These are phyloP conservation scores for Debaryomyces tyrocola DNA, from an alignment of 805 yeast genomes.

Conservation along the genomic window DNA sequence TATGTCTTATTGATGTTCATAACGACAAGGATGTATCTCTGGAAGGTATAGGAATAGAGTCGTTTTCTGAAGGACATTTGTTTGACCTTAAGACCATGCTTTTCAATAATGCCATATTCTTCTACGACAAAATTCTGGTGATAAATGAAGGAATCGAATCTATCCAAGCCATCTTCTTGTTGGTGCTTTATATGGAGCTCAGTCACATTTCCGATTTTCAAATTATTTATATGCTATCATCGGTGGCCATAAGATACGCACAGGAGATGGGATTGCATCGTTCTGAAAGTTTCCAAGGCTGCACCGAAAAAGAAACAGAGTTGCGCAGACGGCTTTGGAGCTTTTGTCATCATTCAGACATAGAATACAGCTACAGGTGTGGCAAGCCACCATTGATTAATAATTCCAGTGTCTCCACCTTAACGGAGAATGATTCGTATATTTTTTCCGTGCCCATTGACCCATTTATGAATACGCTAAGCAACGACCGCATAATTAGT, in stretches of 20 bases:
- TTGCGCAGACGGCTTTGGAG: slow-evolving; percentile 26
- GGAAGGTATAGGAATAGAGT: slow-evolving; percentile 6
- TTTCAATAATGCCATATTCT: slow-evolving; percentile 39
- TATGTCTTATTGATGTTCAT: slow-evolving; percentile 17
- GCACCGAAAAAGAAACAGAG: slow-evolving; percentile 12
- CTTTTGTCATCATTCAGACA: slow-evolving; percentile 28
- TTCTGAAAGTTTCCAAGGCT: slow-evolving; percentile 11
- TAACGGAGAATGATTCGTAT: slow-evolving; percentile 13
- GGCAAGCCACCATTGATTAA: slow-evolving; percentile 29
- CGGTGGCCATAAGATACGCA: slow-evolving; percentile 35
- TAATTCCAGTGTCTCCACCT: slow-evolving; percentile 18
- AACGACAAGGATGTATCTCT: slow-evolving; percentile 5
- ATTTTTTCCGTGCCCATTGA: slow-evolving; percentile 13
- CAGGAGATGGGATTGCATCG: slow-evolving; percentile 31
- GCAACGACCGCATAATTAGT: slow-evolving; percentile 4
- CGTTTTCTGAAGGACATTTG: slow-evolving; percentile 9
- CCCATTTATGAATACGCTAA: slow-evolving; percentile 5
- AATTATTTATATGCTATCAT: slow-evolving; percentile 27
- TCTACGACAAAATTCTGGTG: slow-evolving; percentile 49
- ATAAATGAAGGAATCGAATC: slow-evolving; percentile 50
- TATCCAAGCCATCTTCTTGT: slow-evolving; percentile 49
- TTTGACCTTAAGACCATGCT: slow-evolving; percentile 13
- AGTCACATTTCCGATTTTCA: slow-evolving; percentile 22
- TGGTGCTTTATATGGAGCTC: slow-evolving; percentile 37
- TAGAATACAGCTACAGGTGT: slow-evolving; percentile 26